A percentile compares a stretch with the other conserved stretches of the same genome.
These are phyloP conservation scores for Phaseolus coccineus DNA, from an alignment of 331 rosid genomes.

Conservation along the genomic window DNA sequence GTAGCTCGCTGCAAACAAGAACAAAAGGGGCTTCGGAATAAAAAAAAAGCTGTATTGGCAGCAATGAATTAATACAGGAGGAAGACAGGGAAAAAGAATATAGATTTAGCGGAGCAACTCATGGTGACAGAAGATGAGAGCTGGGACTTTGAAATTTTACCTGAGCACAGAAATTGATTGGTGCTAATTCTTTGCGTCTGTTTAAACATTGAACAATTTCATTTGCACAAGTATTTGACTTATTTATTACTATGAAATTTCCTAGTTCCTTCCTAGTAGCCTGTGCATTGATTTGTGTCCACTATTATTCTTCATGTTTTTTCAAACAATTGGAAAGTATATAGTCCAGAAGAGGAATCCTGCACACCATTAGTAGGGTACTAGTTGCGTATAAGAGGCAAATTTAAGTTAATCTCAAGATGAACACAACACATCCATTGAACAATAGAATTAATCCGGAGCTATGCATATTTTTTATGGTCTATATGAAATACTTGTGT, in stretches of 20 bases:
- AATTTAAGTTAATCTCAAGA: neutral
- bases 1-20: neutral
- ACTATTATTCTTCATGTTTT: neutral
- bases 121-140: slow-evolving; percentile 13
- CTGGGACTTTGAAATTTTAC: neutral
- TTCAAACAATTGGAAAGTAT: neutral
- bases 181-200: too few species aligned
- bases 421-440: too few species aligned
- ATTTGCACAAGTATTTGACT: neutral
- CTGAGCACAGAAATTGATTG: neutral
- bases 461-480: too few species aligned
- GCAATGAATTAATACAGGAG: neutral
- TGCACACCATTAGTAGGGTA: neutral
- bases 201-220: neutral
- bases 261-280: neutral
- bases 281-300: neutral
- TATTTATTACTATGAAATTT: neutral
- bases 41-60: slow-evolving; percentile 1
- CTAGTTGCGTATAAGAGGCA: neutral
- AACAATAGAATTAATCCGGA: too few species aligned
- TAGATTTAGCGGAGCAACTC: neutral
- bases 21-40: neutral
- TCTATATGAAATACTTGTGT: too few species aligned
- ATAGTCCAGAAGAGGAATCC: neutral
- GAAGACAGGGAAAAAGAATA: neutral